These are phyloP conservation scores for Ajuga chamaepitys DNA, from an alignment of 257 asterid species.

Conservation along the genomic window DNA sequence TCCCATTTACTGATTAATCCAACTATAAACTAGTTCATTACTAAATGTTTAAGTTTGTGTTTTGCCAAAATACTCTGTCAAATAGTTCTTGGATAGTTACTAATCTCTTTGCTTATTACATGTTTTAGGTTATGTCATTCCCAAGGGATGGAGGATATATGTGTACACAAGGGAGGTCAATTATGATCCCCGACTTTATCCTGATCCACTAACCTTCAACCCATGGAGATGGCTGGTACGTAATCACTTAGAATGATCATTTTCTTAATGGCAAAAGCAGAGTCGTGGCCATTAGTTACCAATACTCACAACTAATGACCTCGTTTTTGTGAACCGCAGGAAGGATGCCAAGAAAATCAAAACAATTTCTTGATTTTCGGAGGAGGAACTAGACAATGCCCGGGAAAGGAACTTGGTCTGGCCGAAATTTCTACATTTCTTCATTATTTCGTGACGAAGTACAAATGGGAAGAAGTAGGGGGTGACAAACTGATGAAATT, in stretches of 20 bases:
- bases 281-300: neutral
- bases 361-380: slow-evolving; percentile 80
- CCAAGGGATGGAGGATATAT: slow-evolving; percentile 94
- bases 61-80: neutral
- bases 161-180: slow-evolving; percentile 74
- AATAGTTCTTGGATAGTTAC: neutral
- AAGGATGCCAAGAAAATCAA: slow-evolving; percentile 58
- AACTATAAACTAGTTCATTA: neutral
- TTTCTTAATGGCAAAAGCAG: neutral
- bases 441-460: slow-evolving; percentile 86
- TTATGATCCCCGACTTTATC: slow-evolving; percentile 75
- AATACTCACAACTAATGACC: neutral
- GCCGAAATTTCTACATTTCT: slow-evolving; percentile 96
- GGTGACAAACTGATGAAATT: slow-evolving; percentile 76
- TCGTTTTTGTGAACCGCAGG: slow-evolving; percentile 37
- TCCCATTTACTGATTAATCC: slow-evolving; percentile 10
- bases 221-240: slow-evolving; percentile 99
- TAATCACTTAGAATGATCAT: neutral
- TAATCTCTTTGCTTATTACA: neutral
- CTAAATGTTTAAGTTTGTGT: neutral
- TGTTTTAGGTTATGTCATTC: slow-evolving; percentile 62
- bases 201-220: slow-evolving; percentile 81
- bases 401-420: slow-evolving; percentile 95
- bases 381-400: slow-evolving; percentile 95
- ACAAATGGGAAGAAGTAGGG: slow-evolving; percentile 93